Evolutionary conservation across 345 rosid genomes (phyloP).

Genomic region (Adansonia digitata): DNA sequence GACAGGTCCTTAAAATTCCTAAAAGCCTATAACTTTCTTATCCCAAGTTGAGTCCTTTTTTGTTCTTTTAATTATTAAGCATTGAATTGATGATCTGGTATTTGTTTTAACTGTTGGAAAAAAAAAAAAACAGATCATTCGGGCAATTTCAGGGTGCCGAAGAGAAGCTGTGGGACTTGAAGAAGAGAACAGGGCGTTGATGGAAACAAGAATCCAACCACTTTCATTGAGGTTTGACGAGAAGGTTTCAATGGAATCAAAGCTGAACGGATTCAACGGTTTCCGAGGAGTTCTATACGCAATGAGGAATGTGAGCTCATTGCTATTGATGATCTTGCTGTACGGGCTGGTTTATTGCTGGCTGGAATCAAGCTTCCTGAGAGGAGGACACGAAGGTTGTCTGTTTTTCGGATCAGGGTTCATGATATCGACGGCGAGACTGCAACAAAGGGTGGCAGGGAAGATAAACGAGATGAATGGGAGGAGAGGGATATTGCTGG

Average conservation of each 20-base stretch:
- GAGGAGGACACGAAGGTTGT: conserved; percentile 42
- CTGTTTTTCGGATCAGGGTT: conserved; percentile 49
- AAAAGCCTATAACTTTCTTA: not conserved
- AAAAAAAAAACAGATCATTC: conserved; percentile 45
- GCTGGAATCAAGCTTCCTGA: conserved; percentile 37
- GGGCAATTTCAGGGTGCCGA: conserved; percentile 66
- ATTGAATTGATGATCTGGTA: not conserved
- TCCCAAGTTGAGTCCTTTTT: not conserved
- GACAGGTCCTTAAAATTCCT: not conserved
- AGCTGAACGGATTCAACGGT: conserved; percentile 86
- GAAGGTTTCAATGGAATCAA: conserved; percentile 59
- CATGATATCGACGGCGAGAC: conserved; percentile 62
- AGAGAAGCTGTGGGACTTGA: conserved; percentile 77
- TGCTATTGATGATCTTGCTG: conserved; percentile 60
- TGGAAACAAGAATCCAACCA: conserved; percentile 68
- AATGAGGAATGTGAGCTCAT: conserved; percentile 77
- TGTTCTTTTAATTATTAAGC: too few species aligned
- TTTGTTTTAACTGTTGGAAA: not conserved
- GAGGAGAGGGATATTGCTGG: conserved; percentile 56
- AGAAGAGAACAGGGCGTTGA: conserved; percentile 70
- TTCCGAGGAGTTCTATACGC: conserved; percentile 82
- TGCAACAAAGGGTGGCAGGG: conserved; percentile 68
- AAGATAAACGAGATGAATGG: conserved; percentile 44
- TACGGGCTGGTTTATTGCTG: conserved; percentile 65
- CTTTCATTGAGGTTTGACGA: conserved; percentile 63